phyloP scores from a whole-genome alignment of 305 asterid genomes.

The Petunia hybrid region DNA sequence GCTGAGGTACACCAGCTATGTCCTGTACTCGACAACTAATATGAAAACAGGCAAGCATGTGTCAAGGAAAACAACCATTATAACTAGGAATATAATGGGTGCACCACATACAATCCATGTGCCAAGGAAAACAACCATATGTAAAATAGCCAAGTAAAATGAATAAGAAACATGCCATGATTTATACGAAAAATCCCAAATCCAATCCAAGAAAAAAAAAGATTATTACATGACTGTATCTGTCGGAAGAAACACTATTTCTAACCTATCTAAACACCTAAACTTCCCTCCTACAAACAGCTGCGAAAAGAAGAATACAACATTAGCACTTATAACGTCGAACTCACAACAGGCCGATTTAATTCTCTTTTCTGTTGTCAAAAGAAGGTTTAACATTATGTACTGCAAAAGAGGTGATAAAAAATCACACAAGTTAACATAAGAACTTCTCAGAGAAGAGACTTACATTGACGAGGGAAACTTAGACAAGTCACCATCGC shows the following conservation, averaged over 20 bases:
- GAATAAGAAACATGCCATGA: background rate
- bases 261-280: slow-evolving; percentile 24
- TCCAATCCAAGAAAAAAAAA: background rate
- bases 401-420: slow-evolving; percentile 17
- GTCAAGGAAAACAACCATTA: background rate
- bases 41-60: slow-evolving; percentile 1
- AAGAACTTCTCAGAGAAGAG: slow-evolving; percentile 34
- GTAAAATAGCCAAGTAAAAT: background rate
- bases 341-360: background rate
- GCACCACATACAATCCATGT: background rate
- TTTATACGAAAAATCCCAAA: background rate
- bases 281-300: slow-evolving; percentile 13
- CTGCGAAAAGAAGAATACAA: background rate
- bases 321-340: background rate
- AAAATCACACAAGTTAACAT: slow-evolving; percentile 7
- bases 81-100: background rate
- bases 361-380: background rate
- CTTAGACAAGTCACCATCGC: slow-evolving; percentile 43
- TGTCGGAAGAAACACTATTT: background rate
- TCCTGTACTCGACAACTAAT: background rate
- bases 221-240: slow-evolving; percentile 28
- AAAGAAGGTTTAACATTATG: background rate
- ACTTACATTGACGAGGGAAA: slow-evolving; percentile 44
- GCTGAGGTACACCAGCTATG: background rate
- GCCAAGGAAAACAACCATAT: background rate